Conservation (phyloP, 139 green algal species). For the Nannochloris sp. region DNA sequence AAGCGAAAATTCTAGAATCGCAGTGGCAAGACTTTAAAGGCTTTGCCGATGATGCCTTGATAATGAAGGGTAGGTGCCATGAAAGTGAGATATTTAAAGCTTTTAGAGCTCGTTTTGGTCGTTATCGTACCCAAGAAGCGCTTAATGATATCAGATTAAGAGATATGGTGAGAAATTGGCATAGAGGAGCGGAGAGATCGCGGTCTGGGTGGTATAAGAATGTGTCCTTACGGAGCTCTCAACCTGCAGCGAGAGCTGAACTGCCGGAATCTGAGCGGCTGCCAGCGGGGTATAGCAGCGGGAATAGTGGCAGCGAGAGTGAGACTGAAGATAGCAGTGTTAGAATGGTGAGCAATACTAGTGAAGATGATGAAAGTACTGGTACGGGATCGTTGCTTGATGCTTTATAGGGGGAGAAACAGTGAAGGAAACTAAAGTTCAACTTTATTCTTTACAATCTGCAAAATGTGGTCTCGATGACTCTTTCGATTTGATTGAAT, state of each 20-base stretch:
- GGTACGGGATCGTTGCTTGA: too few relatives aligned
- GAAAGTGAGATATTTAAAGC: conserved; percentile 55
- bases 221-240: conserved; percentile 10
- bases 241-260: not conserved
- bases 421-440: too few relatives aligned
- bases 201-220: conserved; percentile 44
- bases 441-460: too few relatives aligned
- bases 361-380: too few relatives aligned
- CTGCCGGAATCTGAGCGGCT: not conserved
- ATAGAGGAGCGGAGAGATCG: conserved; percentile 41
- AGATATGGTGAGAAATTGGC: conserved; percentile 59
- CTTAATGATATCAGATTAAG: conserved; percentile 40
- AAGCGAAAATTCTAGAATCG: conserved; percentile 47
- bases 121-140: conserved; percentile 35
- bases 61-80: conserved; percentile 53
- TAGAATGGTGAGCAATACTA: too few relatives aligned
- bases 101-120: conserved; percentile 30
- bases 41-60: conserved; percentile 47
- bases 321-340: too few relatives aligned
- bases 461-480: too few relatives aligned
- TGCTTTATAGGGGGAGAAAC: too few relatives aligned
- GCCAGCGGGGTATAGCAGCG: too few relatives aligned
- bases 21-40: conserved; percentile 65
- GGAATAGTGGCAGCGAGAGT: too few relatives aligned
- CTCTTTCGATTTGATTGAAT: too few relatives aligned